phyloP scores from a whole-genome alignment of 2,329 filamentous ascomycete genomes.

The Clarireedia monteithiana region DNA sequence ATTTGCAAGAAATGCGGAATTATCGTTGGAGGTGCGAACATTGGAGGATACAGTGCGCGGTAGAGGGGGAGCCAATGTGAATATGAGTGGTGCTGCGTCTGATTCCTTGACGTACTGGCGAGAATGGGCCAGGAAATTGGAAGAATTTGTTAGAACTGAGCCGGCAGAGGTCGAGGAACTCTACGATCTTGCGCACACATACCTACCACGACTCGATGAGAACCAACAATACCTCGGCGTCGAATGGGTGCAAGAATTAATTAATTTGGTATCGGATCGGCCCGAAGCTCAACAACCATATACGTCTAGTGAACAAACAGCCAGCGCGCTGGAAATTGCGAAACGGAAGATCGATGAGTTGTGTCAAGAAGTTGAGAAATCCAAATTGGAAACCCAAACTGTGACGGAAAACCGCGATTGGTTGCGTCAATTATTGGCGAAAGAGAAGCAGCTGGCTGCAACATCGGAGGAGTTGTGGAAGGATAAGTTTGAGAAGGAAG shows the following conservation, averaged over 20 bases:
- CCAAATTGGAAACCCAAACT: not conserved
- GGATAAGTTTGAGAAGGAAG: not conserved
- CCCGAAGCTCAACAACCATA: not conserved
- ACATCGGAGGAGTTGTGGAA: not conserved
- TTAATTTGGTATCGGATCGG: not conserved
- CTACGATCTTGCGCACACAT: constrained; percentile 1
- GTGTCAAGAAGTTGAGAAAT: not conserved
- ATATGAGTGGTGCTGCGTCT: not conserved
- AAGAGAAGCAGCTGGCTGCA: not conserved
- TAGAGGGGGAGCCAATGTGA: not conserved
- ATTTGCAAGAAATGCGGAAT: not conserved
- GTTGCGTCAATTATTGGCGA: not conserved
- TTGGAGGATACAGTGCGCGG: not conserved
- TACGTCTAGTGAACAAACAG: not conserved
- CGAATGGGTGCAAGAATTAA: constrained; percentile 5
- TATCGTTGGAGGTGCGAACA: not conserved
- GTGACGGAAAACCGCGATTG: not conserved
- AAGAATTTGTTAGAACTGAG: not conserved
- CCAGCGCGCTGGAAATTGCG: not conserved
- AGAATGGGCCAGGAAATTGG: not conserved
- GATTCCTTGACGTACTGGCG: not conserved
- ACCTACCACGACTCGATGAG: not conserved
- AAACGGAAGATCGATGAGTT: not conserved
- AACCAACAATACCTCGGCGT: not conserved
- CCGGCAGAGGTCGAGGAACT: not conserved